Evolutionary conservation across 2,329 filamentous ascomycete species (phyloP).

Genomic region (Hymenoscyphus fructigenus): DNA sequence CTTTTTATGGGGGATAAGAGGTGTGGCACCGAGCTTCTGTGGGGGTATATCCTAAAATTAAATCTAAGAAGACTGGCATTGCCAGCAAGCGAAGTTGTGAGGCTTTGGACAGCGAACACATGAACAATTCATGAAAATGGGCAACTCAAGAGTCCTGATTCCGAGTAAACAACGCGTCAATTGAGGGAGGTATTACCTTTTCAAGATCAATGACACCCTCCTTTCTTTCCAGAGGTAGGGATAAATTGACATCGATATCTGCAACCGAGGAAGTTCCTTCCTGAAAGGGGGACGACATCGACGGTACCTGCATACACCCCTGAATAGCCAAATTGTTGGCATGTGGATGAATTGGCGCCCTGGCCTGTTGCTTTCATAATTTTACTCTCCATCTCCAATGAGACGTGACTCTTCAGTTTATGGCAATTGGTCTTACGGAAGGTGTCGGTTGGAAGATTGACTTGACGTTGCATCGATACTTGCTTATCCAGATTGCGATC

Average conservation of each 20-base stretch:
- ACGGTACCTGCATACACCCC: constrained; percentile 23
- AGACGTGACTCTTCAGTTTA: background rate
- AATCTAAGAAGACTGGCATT: background rate
- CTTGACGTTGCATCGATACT: background rate
- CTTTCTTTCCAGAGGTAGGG: constrained; percentile 2
- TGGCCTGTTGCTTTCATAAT: constrained; percentile 12
- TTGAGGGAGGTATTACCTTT: background rate
- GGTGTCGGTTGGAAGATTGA: background rate
- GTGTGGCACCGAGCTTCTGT: background rate
- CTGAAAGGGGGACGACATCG: constrained; percentile 15
- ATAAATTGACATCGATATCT: constrained; percentile 7
- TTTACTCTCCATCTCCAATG: background rate
- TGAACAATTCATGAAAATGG: background rate
- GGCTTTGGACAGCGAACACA: background rate
- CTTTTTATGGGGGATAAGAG: background rate
- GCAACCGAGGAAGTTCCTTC: constrained; percentile 12
- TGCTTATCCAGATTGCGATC: constrained; percentile 9
- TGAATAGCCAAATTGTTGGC: background rate
- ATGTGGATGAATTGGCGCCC: constrained; percentile 2
- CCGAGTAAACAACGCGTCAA: background rate
- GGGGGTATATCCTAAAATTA: background rate
- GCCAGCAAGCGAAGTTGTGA: background rate
- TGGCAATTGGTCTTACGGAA: background rate
- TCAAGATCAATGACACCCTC: background rate
- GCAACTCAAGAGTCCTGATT: background rate